Percentiles rank a stretch among this genome's conserved stretches.
Conservation (phyloP, 2,329 filamentous ascomycete genomes). For the Xylaria sp. region DNA sequence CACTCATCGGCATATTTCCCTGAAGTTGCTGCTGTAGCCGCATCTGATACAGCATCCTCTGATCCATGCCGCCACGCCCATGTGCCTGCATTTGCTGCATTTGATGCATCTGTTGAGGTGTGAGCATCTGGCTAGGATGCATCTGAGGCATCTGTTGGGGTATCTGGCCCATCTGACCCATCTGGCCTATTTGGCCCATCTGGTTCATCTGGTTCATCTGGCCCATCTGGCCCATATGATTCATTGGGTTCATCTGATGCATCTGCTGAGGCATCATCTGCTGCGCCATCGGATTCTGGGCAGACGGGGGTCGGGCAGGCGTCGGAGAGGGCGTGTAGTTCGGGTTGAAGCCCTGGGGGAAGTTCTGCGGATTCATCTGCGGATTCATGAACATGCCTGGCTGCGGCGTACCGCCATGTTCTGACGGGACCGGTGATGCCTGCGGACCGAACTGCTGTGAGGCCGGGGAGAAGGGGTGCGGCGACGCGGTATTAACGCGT, state of each 20-base stretch:
- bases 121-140: constrained; percentile 42
- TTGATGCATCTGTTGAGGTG: constrained; percentile 48
- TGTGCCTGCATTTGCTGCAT: constrained; percentile 49
- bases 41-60: constrained; percentile 79
- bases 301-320: constrained; percentile 58
- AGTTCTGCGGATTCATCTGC: constrained; percentile 59
- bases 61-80: constrained; percentile 63
- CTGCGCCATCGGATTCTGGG: constrained; percentile 54
- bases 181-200: constrained; percentile 44
- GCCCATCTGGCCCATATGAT: constrained; percentile 41
- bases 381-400: constrained; percentile 69
- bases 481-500: constrained; percentile 87
- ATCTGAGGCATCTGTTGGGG: constrained; percentile 30
- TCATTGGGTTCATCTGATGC: constrained; percentile 34
- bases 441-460: constrained; percentile 72
- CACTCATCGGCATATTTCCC: constrained; percentile 51
- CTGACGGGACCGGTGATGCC: constrained; percentile 75
- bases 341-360: constrained; percentile 61
- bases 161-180: constrained; percentile 40
- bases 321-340: constrained; percentile 61
- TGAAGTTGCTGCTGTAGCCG: constrained; percentile 78
- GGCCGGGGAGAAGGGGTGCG: constrained; percentile 84
- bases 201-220: constrained; percentile 32
- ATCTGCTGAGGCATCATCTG: constrained; percentile 61
- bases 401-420: constrained; percentile 75